Conservation (phyloP, 2,329 filamentous ascomycete species). For the Fusarium udum region DNA sequence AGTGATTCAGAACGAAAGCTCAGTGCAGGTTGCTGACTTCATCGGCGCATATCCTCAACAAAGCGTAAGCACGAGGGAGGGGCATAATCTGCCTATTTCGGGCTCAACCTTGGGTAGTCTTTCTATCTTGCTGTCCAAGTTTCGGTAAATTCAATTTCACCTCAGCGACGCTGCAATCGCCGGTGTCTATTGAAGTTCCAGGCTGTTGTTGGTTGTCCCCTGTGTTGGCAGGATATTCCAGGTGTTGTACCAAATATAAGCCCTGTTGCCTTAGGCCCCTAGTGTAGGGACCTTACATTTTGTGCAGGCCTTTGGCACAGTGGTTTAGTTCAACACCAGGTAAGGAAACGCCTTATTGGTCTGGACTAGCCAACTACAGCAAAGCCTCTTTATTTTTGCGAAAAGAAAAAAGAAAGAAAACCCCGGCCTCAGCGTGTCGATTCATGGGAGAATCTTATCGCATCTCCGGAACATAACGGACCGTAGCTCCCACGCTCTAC, state of each 20-base stretch:
- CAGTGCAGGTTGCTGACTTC: accelerated
- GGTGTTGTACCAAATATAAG: too few relatives aligned
- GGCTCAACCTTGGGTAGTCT: accelerated
- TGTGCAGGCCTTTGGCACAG: too few relatives aligned
- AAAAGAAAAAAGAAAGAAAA: background rate
- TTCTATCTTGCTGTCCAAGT: accelerated
- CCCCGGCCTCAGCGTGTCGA: accelerated
- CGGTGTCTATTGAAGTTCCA: constrained; percentile 46
- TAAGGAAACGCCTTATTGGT: background rate
- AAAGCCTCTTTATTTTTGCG: background rate
- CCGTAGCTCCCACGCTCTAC: background rate
- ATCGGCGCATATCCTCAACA: accelerated
- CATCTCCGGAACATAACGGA: background rate
- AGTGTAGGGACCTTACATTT: too few relatives aligned
- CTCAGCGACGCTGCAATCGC: too few relatives aligned
- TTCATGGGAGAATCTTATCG: background rate
- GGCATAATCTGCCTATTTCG: accelerated
- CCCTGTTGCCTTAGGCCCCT: too few relatives aligned
- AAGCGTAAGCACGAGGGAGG: too few relatives aligned
- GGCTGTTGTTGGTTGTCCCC: constrained; percentile 42
- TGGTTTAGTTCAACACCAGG: too few relatives aligned
- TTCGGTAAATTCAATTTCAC: accelerated
- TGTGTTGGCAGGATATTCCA: background rate
- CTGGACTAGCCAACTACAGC: background rate
- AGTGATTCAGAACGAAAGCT: too few relatives aligned